Evolutionary conservation across 495 filamentous ascomycete species (phyloP).

Genomic region (Cairneyella variabilis): DNA sequence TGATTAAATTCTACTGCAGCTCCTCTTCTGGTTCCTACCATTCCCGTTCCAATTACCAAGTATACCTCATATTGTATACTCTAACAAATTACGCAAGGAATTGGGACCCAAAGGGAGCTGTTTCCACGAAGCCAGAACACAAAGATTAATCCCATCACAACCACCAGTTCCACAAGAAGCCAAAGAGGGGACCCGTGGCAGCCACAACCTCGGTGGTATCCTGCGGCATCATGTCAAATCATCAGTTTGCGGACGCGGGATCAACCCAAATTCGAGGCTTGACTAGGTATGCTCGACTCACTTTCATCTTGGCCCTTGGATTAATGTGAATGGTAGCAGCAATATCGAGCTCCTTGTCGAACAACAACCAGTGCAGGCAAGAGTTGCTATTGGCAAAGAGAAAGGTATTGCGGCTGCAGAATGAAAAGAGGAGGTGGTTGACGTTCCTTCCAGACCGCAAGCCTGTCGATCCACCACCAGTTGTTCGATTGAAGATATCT

Average conservation of each 20-base stretch:
- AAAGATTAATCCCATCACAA: no score
- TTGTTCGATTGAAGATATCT: constrained; percentile 76
- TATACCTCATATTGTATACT: no score
- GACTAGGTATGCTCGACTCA: constrained; percentile 10
- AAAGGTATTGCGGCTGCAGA: constrained; percentile 50
- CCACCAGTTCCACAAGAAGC: no score
- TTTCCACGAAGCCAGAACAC: no score
- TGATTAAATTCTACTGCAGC: not conserved
- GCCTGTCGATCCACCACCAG: constrained; percentile 91
- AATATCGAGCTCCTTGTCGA: constrained; percentile 61
- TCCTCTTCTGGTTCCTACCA: no score
- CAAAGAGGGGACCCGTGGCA: no score
- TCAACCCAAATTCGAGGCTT: constrained; percentile 11
- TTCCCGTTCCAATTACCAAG: no score
- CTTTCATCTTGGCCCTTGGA: not conserved
- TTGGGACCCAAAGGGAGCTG: no score
- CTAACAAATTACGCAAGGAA: no score
- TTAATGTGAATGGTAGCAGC: constrained; percentile 8
- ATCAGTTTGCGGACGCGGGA: constrained; percentile 21
- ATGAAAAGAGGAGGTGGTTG: no score
- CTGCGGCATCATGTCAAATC: constrained; percentile 7
- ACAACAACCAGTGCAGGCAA: constrained; percentile 63
- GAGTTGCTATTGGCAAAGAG: constrained; percentile 69
- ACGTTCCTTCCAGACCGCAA: constrained; percentile 66
- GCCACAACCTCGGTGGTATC: no score